Evolutionary conservation across 257 asterid genomes (phyloP), one percentile per base, ranked within the genome.

Genomic region (Pogostemon cablin): DNA sequence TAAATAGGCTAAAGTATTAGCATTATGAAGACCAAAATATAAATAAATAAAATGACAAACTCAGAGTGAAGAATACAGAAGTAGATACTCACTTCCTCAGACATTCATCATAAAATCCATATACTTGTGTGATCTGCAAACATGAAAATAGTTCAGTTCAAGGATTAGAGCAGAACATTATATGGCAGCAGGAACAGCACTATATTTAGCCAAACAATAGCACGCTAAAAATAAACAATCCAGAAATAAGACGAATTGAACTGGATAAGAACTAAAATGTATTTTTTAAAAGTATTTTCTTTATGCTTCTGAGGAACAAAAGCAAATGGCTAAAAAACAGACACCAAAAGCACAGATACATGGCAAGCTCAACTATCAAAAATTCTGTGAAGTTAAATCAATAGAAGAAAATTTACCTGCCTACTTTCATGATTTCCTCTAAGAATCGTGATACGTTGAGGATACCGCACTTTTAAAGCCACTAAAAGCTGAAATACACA

Each of bases 21-120:
- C 62, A 75, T 9, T 67, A 56, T n/a, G n/a, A 70, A 25, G 32
- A 25, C 32, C 11, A 44, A 43, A 49, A 72, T 10, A 46, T 2
- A 57, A 25, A 50, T 20, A 50, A 7, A 15, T 37, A 9, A 35
- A 8, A 17, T 7, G 38, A 37, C 37, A 54, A 50, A 52, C 41
- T 6, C 5, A 5, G 43, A 67, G 50, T 43, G 9, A 11, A 44
- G 8, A 47, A 62, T 25, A 34, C 46, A 40, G 10, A 40, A 68
- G n/a, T 6, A 70, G 76, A 69, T 42, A 86, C 96, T 89, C 81
- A 89, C 96, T 89, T 89, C 80, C 95, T 80, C 69, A 89, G 79
- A 74, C 96, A 89, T 84, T 89, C 96, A 80, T 89, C 96, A 67
- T 89, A 89, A 79, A 89, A 89, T 47, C 96, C 96, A 77, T 89